Evolutionary conservation across 2,329 filamentous ascomycete genomes (phyloP).

Genomic region (Colletotrichum limetticola): DNA sequence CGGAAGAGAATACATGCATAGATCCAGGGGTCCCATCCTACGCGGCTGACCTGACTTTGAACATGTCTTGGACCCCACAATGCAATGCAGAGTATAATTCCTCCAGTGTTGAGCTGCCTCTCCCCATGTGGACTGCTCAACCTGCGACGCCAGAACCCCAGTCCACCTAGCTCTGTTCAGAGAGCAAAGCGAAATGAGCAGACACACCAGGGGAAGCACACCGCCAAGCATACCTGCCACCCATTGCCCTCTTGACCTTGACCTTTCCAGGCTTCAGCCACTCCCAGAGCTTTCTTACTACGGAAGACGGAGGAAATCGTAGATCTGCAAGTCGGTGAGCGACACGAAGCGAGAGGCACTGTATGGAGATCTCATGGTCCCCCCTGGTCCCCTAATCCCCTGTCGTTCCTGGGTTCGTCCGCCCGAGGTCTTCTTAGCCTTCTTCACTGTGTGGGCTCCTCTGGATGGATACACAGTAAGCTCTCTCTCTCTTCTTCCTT

Average conservation of each 20-base stretch:
- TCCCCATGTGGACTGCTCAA: neutral
- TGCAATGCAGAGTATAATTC: neutral
- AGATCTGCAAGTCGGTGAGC: conserved; percentile 26
- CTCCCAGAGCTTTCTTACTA: neutral
- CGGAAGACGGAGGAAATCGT: neutral
- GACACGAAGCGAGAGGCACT: conserved; percentile 24
- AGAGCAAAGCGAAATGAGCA: conserved; percentile 30
- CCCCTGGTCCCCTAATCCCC: neutral
- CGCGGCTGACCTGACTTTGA: neutral
- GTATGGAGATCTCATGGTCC: conserved; percentile 10
- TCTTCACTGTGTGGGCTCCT: conserved; percentile 23
- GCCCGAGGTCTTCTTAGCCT: neutral
- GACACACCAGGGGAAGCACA: neutral
- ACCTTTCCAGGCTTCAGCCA: too few relatives aligned
- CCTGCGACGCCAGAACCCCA: neutral
- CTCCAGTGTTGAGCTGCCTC: neutral
- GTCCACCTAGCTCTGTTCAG: neutral
- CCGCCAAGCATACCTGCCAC: neutral
- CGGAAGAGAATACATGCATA: neutral
- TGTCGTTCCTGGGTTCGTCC: neutral
- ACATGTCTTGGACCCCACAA: neutral
- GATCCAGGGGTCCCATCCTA: neutral
- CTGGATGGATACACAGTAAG: too few relatives aligned
- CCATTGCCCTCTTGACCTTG: neutral
- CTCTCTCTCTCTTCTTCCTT: neutral